A percentile compares a stretch with the other conserved stretches of the same genome.
phyloP scores from a whole-genome alignment of 768 basidiomycete genomes.

The Leccinum fibrillosum region DNA sequence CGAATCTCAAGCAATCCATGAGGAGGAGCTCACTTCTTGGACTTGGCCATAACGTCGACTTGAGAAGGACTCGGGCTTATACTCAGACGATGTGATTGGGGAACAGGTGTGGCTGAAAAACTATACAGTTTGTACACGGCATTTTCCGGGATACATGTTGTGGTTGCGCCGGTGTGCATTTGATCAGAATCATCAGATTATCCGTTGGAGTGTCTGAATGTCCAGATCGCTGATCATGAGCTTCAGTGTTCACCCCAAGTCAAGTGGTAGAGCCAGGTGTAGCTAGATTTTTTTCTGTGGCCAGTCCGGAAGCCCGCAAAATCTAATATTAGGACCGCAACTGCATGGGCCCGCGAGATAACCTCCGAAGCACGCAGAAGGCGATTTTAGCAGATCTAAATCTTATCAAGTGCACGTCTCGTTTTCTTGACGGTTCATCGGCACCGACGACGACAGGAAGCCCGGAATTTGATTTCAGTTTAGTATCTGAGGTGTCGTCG shows the following conservation, averaged over 20 bases:
- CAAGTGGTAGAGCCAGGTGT: not conserved
- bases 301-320: not conserved
- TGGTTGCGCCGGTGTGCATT: not conserved
- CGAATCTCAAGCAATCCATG: conserved; percentile 2
- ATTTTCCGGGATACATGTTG: conserved; percentile 10
- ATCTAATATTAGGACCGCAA: not conserved
- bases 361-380: not conserved
- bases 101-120: conserved; percentile 33
- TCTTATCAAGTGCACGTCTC: not conserved
- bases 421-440: not conserved
- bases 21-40: conserved; percentile 75
- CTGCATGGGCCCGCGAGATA: not conserved
- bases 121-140: conserved; percentile 28
- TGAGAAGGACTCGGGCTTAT: conserved; percentile 2
- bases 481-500: not conserved
- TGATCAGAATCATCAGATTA: not conserved
- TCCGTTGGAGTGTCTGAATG: not conserved
- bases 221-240: not conserved
- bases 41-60: conserved; percentile 80
- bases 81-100: not conserved
- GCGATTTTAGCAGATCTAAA: not conserved
- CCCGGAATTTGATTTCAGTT: not conserved
- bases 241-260: not conserved
- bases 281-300: not conserved
- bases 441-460: not conserved